A percentile compares a stretch with the other conserved stretches of the same genome.
Conservation (phyloP, 2,329 filamentous ascomycete species). For the Neonectria punicea region DNA sequence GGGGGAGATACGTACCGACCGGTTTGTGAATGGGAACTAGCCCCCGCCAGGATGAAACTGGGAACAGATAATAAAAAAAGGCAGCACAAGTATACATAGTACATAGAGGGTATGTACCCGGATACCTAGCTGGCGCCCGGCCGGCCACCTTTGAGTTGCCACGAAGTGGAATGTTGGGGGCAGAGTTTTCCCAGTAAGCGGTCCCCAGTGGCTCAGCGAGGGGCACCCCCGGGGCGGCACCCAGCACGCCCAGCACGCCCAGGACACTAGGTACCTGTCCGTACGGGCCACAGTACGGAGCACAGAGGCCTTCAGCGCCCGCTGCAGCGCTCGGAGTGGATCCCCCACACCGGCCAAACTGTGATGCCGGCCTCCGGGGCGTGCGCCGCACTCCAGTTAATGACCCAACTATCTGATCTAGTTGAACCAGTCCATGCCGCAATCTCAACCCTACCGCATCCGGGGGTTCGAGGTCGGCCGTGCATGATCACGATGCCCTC, state of each 20-base stretch:
- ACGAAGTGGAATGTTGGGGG: constrained; percentile 46
- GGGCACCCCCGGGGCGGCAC: constrained; percentile 27
- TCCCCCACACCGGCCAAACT: constrained; percentile 33
- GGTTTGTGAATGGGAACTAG: constrained; percentile 10
- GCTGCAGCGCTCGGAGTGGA: constrained; percentile 24
- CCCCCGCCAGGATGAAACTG: constrained; percentile 2
- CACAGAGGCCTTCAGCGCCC: constrained; percentile 17
- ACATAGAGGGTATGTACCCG: neutral
- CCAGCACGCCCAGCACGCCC: constrained; percentile 29
- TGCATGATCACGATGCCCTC: constrained; percentile 45
- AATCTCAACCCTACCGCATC: constrained; percentile 22
- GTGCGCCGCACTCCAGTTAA: constrained; percentile 8
- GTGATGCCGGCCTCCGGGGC: constrained; percentile 30
- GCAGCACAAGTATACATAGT: neutral
- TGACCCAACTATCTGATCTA: constrained; percentile 2
- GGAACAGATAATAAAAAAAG: constrained; percentile 8
- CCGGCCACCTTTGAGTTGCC: constrained; percentile 39
- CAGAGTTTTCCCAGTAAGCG: constrained; percentile 42
- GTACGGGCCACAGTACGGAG: neutral
- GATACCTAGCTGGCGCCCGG: constrained; percentile 41
- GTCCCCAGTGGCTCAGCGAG: constrained; percentile 40
- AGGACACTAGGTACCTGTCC: constrained; percentile 16
- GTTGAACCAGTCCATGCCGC: constrained; percentile 24
- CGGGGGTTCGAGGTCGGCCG: constrained; percentile 38
- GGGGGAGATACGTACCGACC: constrained; percentile 15